Evolutionary conservation across 129 eudicot genomes (phyloP).

Genomic region (Kitagawia praeruptora): DNA sequence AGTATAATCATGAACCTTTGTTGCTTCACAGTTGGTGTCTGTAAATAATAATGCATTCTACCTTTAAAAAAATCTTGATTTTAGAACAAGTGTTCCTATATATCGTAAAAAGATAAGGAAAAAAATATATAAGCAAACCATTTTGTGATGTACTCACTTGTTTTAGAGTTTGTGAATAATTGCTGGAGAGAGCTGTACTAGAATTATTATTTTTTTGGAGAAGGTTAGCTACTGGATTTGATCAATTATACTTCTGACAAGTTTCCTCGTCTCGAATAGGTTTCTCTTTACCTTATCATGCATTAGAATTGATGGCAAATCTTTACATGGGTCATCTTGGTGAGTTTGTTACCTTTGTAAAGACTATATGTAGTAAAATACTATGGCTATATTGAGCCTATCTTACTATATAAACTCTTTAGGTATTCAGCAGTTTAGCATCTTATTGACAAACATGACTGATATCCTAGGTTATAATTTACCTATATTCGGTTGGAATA

Average conservation of each 20-base stretch:
- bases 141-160: not conserved
- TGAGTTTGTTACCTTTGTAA: not conserved
- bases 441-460: not conserved
- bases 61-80: not conserved
- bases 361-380: not conserved
- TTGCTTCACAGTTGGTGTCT: not conserved
- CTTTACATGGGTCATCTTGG: not conserved
- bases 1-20: not conserved
- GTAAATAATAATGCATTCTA: too few species aligned
- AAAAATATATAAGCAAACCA: not conserved
- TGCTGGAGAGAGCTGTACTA: not conserved
- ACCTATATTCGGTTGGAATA: not conserved
- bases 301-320: not conserved
- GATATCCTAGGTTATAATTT: not conserved
- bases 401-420: not conserved
- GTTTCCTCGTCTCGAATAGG: not conserved
- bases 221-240: not conserved
- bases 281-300: not conserved
- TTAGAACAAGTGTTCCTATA: not conserved
- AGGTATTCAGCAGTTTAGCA: not conserved
- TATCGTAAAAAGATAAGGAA: not conserved
- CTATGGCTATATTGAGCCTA: not conserved
- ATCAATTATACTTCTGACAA: not conserved
- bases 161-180: not conserved
- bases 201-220: too few species aligned